A percentile compares a stretch with the other conserved stretches of the same genome.
phyloP scores from a whole-genome alignment of 345 rosid species.

The Eucalyptus rudis region DNA sequence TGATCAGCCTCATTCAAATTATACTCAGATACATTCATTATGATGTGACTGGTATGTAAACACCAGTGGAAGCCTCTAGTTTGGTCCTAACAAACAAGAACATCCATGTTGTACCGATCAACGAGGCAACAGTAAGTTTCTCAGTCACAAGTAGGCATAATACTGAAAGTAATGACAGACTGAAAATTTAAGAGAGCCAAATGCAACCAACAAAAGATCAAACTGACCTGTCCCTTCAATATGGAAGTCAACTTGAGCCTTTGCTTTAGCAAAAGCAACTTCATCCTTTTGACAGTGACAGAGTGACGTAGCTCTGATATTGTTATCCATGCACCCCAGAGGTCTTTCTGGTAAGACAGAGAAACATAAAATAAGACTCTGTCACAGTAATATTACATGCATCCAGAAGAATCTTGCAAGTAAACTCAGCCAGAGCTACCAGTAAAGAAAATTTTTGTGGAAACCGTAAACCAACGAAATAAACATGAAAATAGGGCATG shows the following conservation, averaged over 20 bases:
- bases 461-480: background rate
- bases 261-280: constrained; percentile 61
- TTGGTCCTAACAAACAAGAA: background rate
- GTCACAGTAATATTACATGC: background rate
- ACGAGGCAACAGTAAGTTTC: background rate
- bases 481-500: background rate
- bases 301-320: constrained; percentile 66
- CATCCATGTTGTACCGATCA: background rate
- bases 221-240: constrained; percentile 77
- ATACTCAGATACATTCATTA: background rate
- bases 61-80: background rate
- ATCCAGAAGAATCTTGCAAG: background rate
- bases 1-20: background rate
- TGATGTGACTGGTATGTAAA: background rate
- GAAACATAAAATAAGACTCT: background rate
- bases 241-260: constrained; percentile 76
- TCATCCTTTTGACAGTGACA: constrained; percentile 67
- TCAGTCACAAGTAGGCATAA: background rate
- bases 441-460: background rate
- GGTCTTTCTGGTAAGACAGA: constrained; percentile 32
- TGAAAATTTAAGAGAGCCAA: background rate
- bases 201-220: background rate
- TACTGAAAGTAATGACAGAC: background rate
- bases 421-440: background rate
- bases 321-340: constrained; percentile 84